Conservation (phyloP, 331 rosid genomes). For the Prunus yedoensis region DNA sequence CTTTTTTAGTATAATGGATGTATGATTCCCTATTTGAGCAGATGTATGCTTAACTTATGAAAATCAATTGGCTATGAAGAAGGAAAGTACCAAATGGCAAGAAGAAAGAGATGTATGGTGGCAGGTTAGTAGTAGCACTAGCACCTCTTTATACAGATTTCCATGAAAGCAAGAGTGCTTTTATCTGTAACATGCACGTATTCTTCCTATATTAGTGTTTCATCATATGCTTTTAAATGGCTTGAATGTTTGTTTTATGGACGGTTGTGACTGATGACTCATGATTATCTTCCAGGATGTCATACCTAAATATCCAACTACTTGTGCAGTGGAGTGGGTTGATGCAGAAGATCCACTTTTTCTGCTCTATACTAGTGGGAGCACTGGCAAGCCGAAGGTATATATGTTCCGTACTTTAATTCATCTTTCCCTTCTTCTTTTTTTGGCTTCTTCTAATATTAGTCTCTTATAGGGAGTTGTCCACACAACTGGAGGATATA, state of each 20-base stretch:
- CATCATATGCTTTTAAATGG: constrained; percentile 13
- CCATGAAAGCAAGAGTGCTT: constrained; percentile 15
- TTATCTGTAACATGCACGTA: constrained; percentile 12
- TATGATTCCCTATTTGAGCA: constrained; percentile 26
- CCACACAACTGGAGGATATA: constrained; percentile 97
- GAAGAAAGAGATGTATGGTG: constrained; percentile 92
- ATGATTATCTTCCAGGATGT: constrained; percentile 61
- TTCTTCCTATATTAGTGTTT: constrained; percentile 16
- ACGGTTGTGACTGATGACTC: constrained; percentile 18
- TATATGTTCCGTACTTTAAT: constrained; percentile 14
- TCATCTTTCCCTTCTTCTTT: constrained; percentile 11
- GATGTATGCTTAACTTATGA: constrained; percentile 76
- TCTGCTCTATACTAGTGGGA: constrained; percentile 96
- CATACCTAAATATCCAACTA: constrained; percentile 62
- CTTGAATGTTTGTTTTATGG: neutral
- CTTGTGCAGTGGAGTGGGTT: constrained; percentile 95
- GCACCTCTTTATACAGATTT: neutral
- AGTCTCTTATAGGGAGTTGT: constrained; percentile 74
- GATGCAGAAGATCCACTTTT: constrained; percentile 97
- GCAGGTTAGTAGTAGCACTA: constrained; percentile 67
- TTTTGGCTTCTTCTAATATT: constrained; percentile 23
- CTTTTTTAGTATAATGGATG: constrained; percentile 9
- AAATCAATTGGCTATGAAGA: constrained; percentile 60
- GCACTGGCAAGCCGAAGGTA: constrained; percentile 99
- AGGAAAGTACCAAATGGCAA: constrained; percentile 72